Percentiles rank a stretch among this genome's conserved stretches.
These are phyloP conservation scores for Conticribra weissflogii DNA, from an alignment of 108 stramenopile species.

Conservation along the genomic window DNA sequence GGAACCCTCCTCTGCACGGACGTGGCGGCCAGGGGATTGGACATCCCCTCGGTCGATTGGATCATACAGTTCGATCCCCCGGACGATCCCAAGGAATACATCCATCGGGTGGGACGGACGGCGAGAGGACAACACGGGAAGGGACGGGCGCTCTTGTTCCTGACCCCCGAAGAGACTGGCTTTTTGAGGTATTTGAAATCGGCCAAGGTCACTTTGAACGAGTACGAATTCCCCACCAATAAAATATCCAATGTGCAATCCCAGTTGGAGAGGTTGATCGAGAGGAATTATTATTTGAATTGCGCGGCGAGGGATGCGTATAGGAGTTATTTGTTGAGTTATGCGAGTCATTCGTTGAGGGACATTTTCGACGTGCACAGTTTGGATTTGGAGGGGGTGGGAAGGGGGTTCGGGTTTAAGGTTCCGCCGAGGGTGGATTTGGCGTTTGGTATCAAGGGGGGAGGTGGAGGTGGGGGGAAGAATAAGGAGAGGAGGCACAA, in stretches of 20 bases:
- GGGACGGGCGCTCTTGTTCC: slow-evolving; percentile 96
- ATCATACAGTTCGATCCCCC: slow-evolving; percentile 99
- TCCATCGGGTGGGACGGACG: slow-evolving; percentile 92
- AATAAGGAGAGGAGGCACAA: slow-evolving; percentile 64
- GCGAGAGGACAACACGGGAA: slow-evolving; percentile 92
- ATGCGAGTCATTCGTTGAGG: slow-evolving; percentile 96
- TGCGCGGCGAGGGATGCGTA: slow-evolving; percentile 96
- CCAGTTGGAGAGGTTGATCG: slow-evolving; percentile 93
- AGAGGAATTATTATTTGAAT: slow-evolving; percentile 99
- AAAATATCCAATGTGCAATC: slow-evolving; percentile 96
- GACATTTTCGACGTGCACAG: slow-evolving; percentile 98
- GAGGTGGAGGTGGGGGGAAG: no score
- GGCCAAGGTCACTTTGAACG: slow-evolving; percentile 97
- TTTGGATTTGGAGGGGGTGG: slow-evolving; percentile 95
- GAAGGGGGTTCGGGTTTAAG: slow-evolving; percentile 95
- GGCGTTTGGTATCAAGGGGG: slow-evolving; percentile 83
- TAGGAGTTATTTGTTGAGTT: slow-evolving; percentile 94
- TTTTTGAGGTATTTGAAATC: slow-evolving; percentile 95
- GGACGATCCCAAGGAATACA: slow-evolving; percentile 98
- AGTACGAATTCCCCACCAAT: slow-evolving; percentile 96
- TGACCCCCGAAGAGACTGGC: slow-evolving; percentile 97
- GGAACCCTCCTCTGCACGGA: slow-evolving; percentile 98
- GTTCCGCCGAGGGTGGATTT: slow-evolving; percentile 97
- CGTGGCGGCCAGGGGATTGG: slow-evolving; percentile 97
- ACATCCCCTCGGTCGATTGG: slow-evolving; percentile 98